These are phyloP conservation scores for Pythium sukuiense DNA, from an alignment of 352 stramenopile genomes.

Conservation along the genomic window DNA sequence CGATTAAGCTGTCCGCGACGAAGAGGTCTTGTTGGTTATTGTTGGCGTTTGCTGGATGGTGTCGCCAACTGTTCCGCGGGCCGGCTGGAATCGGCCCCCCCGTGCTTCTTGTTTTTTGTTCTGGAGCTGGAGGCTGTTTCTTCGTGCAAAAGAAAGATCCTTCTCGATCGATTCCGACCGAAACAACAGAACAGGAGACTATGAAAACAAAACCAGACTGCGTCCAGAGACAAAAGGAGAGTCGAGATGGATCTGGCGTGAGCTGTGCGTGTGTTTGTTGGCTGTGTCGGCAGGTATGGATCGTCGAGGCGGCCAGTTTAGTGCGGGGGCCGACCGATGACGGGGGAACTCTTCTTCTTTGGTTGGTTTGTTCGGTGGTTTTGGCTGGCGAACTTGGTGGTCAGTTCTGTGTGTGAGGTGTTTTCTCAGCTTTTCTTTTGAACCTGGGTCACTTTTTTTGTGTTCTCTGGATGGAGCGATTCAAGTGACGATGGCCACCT, in stretches of 20 bases:
- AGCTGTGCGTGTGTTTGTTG: no score
- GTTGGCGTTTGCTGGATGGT: background rate
- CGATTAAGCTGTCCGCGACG: background rate
- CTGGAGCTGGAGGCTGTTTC: background rate
- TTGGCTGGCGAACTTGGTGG: background rate
- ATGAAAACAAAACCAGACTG: background rate
- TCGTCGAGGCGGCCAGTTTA: background rate
- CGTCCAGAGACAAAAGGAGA: background rate
- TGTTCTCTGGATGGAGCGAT: conserved; percentile 12
- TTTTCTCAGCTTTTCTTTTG: conserved; percentile 29
- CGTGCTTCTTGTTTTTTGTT: conserved; percentile 9
- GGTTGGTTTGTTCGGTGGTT: conserved; percentile 8
- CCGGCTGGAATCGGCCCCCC: background rate
- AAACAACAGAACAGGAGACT: conserved; percentile 2
- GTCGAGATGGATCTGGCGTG: no score
- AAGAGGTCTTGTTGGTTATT: conserved; percentile 1
- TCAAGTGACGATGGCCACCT: conserved; percentile 21
- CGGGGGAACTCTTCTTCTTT: background rate
- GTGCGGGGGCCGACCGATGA: background rate
- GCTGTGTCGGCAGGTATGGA: background rate
- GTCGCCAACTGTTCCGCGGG: conserved; percentile 1
- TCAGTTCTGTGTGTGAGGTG: conserved; percentile 8
- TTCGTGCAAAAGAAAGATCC: conserved; percentile 25
- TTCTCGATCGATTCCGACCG: conserved; percentile 16
- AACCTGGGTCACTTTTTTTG: conserved; percentile 14